These are phyloP conservation scores for Penicillium ochrochloron DNA, from an alignment of 495 filamentous ascomycete species.

Conservation along the genomic window DNA sequence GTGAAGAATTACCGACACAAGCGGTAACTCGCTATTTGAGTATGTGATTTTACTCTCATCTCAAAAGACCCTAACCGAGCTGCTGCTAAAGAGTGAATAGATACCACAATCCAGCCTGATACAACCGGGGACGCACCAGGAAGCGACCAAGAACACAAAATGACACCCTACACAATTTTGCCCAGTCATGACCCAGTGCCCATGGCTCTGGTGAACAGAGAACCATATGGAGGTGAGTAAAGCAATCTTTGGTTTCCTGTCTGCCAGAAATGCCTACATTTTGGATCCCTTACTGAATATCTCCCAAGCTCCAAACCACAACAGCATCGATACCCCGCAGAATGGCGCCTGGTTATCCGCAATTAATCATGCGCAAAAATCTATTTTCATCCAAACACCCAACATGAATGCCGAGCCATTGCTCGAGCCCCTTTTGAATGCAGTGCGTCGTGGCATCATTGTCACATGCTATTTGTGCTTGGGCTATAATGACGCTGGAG, in stretches of 20 bases:
- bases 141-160: conserved; percentile 50
- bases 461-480: conserved; percentile 73
- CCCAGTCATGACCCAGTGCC: conserved; percentile 61
- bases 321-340: conserved; percentile 65
- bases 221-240: conserved; percentile 60
- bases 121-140: conserved; percentile 60
- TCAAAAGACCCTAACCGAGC: too few relatives aligned
- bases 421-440: conserved; percentile 62
- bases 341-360: conserved; percentile 73
- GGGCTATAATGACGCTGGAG: conserved; percentile 78
- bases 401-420: conserved; percentile 75
- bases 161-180: conserved; percentile 66
- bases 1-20: conserved; percentile 55
- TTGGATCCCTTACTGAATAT: not conserved
- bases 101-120: conserved; percentile 59
- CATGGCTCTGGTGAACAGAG: conserved; percentile 72
- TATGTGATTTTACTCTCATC: conserved; percentile 24
- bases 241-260: not conserved
- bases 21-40: conserved; percentile 66
- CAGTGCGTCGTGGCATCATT: conserved; percentile 66
- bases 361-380: conserved; percentile 62
- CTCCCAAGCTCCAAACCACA: conserved; percentile 55
- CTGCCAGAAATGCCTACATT: not conserved
- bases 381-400: conserved; percentile 75
- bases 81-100: conserved; percentile 23